Conservation (phyloP, 129 eudicot genomes). For the Chrysanthemum seticuspe region DNA sequence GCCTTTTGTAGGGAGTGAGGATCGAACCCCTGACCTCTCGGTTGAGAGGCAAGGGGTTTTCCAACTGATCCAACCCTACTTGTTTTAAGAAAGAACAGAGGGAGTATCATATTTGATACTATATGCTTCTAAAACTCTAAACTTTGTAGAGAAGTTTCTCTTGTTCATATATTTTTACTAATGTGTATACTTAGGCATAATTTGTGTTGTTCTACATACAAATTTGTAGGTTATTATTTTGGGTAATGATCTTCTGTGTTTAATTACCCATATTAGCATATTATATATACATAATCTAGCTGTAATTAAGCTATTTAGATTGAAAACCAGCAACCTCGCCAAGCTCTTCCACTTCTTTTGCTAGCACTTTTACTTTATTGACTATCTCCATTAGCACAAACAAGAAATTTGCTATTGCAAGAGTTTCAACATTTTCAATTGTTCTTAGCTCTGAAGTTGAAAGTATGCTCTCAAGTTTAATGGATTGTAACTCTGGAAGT, state of each 20-base stretch:
- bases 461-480: constrained; percentile 35
- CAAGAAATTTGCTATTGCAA: constrained; percentile 51
- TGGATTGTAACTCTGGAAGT: constrained; percentile 45
- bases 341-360: constrained; percentile 62
- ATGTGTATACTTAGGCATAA: no score
- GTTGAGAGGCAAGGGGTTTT: no score
- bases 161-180: no score
- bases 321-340: constrained; percentile 53
- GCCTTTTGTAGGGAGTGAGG: no score
- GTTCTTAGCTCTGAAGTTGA: constrained; percentile 31
- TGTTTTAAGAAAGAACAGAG: no score
- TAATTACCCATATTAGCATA: neutral
- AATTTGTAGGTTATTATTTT: neutral
- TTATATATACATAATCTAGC: constrained; percentile 3
- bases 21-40: no score
- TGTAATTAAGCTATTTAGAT: constrained; percentile 26
- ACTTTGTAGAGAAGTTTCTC: no score
- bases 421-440: constrained; percentile 42
- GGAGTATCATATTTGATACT: no score
- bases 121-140: no score
- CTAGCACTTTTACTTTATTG: constrained; percentile 55
- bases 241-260: neutral
- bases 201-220: neutral
- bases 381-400: constrained; percentile 54
- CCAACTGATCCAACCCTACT: no score